Conservation (phyloP, 768 basidiomycete species). For the Candolleomyces eurysporus region DNA sequence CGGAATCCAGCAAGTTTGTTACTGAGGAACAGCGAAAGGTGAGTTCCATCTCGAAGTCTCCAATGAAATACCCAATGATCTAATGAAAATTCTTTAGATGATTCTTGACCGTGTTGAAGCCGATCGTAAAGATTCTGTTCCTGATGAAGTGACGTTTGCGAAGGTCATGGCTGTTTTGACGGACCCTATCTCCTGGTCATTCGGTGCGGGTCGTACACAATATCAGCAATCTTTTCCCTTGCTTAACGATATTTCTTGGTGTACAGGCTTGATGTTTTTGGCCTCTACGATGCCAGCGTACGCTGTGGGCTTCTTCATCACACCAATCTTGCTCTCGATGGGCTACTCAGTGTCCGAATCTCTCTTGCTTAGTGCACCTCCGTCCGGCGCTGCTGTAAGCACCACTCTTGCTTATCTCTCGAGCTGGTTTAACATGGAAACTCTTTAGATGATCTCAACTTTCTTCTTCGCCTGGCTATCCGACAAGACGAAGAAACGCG, state of each 20-base stretch:
- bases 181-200: conserved; percentile 37
- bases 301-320: conserved; percentile 33
- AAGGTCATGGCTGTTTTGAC: conserved; percentile 32
- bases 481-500: conserved; percentile 33
- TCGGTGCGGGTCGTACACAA: conserved; percentile 7
- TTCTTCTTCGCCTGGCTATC: conserved; percentile 37
- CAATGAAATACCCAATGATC: too few species aligned
- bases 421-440: not conserved
- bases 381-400: conserved; percentile 29
- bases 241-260: too few species aligned
- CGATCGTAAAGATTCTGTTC: conserved; percentile 36
- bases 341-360: conserved; percentile 27
- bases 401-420: not conserved
- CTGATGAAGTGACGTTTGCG: conserved; percentile 27
- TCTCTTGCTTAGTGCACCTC: conserved; percentile 31
- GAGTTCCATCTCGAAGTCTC: too few species aligned
- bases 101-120: conserved; percentile 33
- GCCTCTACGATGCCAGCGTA: conserved; percentile 36
- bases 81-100: conserved; percentile 13
- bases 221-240: too few species aligned
- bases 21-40: conserved; percentile 28
- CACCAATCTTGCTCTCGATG: conserved; percentile 35
- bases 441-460: conserved; percentile 27
- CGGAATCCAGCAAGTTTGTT: conserved; percentile 33
- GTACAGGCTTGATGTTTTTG: conserved; percentile 32